phyloP scores from a whole-genome alignment of 768 basidiomycete species.

The Mycena vulgaris region DNA sequence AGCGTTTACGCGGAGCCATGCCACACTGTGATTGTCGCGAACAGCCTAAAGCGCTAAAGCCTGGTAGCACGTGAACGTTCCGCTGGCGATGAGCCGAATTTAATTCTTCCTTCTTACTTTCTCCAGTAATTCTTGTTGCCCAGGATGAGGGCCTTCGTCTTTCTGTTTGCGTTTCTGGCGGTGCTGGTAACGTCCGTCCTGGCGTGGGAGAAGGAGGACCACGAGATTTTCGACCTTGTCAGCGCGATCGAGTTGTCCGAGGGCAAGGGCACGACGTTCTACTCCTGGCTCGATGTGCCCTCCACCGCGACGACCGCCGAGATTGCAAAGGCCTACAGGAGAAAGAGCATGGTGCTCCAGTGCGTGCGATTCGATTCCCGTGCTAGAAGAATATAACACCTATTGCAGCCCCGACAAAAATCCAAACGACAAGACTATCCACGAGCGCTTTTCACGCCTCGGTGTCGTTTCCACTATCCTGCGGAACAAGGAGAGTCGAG shows the following conservation, averaged over 20 bases:
- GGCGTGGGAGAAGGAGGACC: slow-evolving; percentile 91
- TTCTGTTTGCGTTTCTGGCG: slow-evolving; percentile 51
- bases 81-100: slow-evolving; percentile 6
- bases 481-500: slow-evolving; percentile 79
- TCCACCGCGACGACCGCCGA: slow-evolving; percentile 81
- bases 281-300: slow-evolving; percentile 91
- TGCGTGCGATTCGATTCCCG: slow-evolving; percentile 56
- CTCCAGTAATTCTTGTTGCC: slow-evolving; percentile 57
- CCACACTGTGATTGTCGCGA: background rate
- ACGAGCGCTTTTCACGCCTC: slow-evolving; percentile 93
- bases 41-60: background rate
- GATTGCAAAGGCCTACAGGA: slow-evolving; percentile 92
- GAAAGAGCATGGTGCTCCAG: slow-evolving; percentile 92
- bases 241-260: slow-evolving; percentile 84
- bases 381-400: background rate
- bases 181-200: slow-evolving; percentile 66
- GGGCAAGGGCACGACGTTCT: slow-evolving; percentile 96
- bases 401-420: slow-evolving; percentile 93
- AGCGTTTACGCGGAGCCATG: slow-evolving; percentile 78
- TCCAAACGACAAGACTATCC: slow-evolving; percentile 82
- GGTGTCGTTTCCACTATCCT: slow-evolving; percentile 90
- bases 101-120: slow-evolving; percentile 46
- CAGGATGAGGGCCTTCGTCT: slow-evolving; percentile 28
- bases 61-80: slow-evolving; percentile 17
- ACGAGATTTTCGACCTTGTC: slow-evolving; percentile 97